Base-by-base conservation (phyloP, 805 yeast species). In the Schwanniomyces pseudopolymorphus region DNA sequence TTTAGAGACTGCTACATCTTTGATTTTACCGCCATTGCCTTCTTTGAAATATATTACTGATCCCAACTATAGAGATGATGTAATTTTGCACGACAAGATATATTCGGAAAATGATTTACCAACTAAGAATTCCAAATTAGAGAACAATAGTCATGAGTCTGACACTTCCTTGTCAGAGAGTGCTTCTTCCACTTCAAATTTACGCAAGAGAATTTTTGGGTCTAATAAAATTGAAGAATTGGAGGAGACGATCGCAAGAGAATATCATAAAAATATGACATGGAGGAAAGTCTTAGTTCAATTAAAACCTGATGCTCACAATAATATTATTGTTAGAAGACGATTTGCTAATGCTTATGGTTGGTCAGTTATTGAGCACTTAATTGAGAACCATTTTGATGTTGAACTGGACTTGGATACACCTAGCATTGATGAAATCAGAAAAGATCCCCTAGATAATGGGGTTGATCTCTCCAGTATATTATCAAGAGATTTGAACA, bases 281-380 rank as follows among this genome's bases (percentile, higher is more conserved):
- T 92, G 99, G 99, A 72, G 97, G 38, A 92, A 92, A 65, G 96
- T 94, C 2, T 67, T 94, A 22, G 96, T 91, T 1, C 82, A 82
- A 37, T 68, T 94, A 52, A 79, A 83, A 52, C 97, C 97, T 0
- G 99, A 92, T 63, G 97, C 99, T 0, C 99, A 92, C 60, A 92
- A 92, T 58, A 92, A 90, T 58, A 90, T 94, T 24, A 76, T 89
- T 22, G 98, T 92, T 1, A 73, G 99, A 51, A 75, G 99, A 54
- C 70, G 88, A 50, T 94, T 88, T 71, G 85, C 95, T 5, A 92
- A 92, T 66, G 94, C 97, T 0, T 91, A 85, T 66, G 99, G 99
- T 1, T 89, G 97, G 94, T 89, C 87, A 0, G 96, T 89, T 0
- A 75, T 92, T n/a, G 85, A 84, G 38, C 96, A 92, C 63, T 57